Evolutionary conservation across 352 stramenopile genomes (phyloP), one percentile per base, ranked within the genome.

Genomic region (Globisporangium barbulae): DNA sequence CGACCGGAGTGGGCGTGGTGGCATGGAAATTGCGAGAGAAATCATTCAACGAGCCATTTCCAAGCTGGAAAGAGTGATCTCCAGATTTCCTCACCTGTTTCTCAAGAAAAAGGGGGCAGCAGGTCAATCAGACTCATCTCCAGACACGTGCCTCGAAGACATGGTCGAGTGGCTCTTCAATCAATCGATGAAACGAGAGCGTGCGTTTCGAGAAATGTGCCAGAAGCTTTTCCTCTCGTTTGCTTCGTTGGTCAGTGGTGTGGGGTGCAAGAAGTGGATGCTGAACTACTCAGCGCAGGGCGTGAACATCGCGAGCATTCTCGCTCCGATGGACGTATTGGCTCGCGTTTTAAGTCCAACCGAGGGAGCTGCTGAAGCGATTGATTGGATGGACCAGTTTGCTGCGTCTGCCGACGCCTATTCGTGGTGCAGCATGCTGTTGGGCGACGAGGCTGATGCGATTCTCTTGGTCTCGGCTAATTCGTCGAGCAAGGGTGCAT

Each of bases 371-470:
- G 22, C 15, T 21, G 52, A 60, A 57, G 65, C 59, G 2, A 44
- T 84, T 44, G 68, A 77, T n/a, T 93, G 84, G 84, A 68, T 90
- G 53, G 71, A 89, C 42, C 80, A 89, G 31, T 62, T 93, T 37
- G 71, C 69, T 49, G 84, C 81, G 5, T 90, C 80, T 17, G 53
- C 81, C 12, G 81, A 91, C 22, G 80, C 69, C 45, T 90, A 76
- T 41, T 59, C 67, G 22, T 93, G 84, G 84, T 86, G 68, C 56
- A 65, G 69, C 15, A 65, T 75, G 21, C 58, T 90, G 2, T 64
- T 93, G 15, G 80, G 71, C 21, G 69, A 74, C 7, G 67, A 78
- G 3, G 59, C 71, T 10, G 53, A 54, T 17, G 31, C 8, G 13
- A 58, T 81, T 31, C 59, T 84, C 49, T 52, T 54, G 33, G n/a